Base-by-base conservation (phyloP, 495 filamentous ascomycete species). In the Xylaria bambusicola region DNA sequence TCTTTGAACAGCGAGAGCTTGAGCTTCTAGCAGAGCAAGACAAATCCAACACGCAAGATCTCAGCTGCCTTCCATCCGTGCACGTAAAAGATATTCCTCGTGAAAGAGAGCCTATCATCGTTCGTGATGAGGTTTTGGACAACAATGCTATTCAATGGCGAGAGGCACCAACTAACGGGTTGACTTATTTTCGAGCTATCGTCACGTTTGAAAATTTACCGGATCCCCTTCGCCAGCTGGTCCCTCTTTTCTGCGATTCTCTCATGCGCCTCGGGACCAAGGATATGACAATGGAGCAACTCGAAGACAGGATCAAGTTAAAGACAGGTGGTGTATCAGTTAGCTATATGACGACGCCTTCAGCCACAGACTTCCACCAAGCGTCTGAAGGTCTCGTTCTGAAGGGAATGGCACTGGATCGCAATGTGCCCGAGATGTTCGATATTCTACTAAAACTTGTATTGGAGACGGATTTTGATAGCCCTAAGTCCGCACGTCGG, bases 181-280 rank as follows among this genome's bases (percentile, higher is more conserved):
- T 98, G 50, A 98, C 95, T 1, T 98, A 98, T 71, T 96, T 98
- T 75, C 87, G 91, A 66, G 93, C 91, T 7, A 81, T 97, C 69
- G 91, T 93, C 63, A 77, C 81, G 1, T 83, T 98, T 52, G 79
- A 88, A 21, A 84, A 87, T 60, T 77, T 98, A 24, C 94, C 95
- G 0, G 86, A 91, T 63, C 90, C 97, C 21, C 81, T 98, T 26
- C 83, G 95, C 35, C 75, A 88, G 59, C 78, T 96, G 51, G 86
- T 98, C 63, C 95, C 94, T 1, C 75, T 98, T 10, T 98, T 98
- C 69, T 91, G 89, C 33, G 92, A 96, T 69, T 86, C 90, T 9
- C 87, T 98, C 38, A 91, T 97, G 88, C 86, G 94, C 26, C 78
- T 98, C 13, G 94, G 94, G 23, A 98, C 94, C 9, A 87, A 87